A percentile compares a stretch with the other conserved stretches of the same genome.
These are phyloP conservation scores for Afroboletus lepidellus DNA, from an alignment of 1,284 basidiomycete genomes.

Conservation along the genomic window DNA sequence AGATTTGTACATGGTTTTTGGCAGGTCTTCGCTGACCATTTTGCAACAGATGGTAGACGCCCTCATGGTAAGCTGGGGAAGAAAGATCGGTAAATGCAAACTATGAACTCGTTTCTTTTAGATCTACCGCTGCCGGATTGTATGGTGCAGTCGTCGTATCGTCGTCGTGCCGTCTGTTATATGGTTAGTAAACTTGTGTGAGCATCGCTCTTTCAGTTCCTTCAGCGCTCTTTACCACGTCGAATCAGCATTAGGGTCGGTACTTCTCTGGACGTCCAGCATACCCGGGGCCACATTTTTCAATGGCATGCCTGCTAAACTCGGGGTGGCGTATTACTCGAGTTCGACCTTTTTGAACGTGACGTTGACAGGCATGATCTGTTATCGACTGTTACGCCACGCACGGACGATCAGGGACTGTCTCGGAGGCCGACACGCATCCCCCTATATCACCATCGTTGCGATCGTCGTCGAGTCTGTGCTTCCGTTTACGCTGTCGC, in stretches of 20 bases:
- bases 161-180: constrained; percentile 14
- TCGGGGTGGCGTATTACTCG: neutral
- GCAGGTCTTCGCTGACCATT: neutral
- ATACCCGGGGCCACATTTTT: neutral
- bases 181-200: constrained; percentile 14
- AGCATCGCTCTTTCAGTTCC: neutral
- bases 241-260: constrained; percentile 8
- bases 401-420: neutral
- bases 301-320: neutral
- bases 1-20: neutral
- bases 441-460: neutral
- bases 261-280: neutral
- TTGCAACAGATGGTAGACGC: neutral
- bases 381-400: neutral
- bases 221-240: neutral
- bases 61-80: neutral
- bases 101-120: neutral
- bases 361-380: neutral
- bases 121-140: constrained; percentile 11
- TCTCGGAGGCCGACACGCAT: neutral
- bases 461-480: neutral
- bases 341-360: neutral
- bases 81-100: no score
- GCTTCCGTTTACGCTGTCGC: neutral
- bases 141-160: constrained; percentile 9